Base-by-base conservation (phyloP, 768 basidiomycete species). In the Candolleomyces eurysporus region DNA sequence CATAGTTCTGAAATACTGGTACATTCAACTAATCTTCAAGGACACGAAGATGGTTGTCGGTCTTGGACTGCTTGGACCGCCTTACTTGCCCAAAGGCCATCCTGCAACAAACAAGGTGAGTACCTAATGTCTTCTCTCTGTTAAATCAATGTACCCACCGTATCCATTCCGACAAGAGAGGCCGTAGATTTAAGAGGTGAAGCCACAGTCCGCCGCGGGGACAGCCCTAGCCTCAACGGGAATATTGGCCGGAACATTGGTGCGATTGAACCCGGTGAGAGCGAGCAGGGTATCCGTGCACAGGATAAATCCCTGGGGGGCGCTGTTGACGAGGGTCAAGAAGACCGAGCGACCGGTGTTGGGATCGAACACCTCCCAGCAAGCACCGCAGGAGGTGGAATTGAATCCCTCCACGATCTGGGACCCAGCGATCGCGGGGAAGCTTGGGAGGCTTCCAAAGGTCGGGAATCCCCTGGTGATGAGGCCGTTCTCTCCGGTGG, bases 271-370 rank as follows among this genome's bases (percentile, higher is more conserved):
- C 26, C 49, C 49, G 14, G 49, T 51, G 26, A 51, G 49, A 19
- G 49, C 26, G 49, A 51, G 49, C 9, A 51, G 26, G 19, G n/a
- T 30, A 7, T 19, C n/a, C 19, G 49, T 51, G 49, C 49, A 51
- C 10, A 51, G 30, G 7, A 16, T 43, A 22, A 59, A 59, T 32
- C 58, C 53, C 11, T 6, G 21, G 2, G 50, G 46, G 13, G 31
- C 58, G 16, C 17, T 32, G n/a, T 63, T 63, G 21, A 63, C 59
- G 8, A 59, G 36, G 13, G 62, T 63, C 53, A 63, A 59, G 16
- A 49, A 26, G 39, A 56, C 32, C 36, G 53, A 39, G 11, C 19
- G 16, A 19, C 62, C 62, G 50, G 59, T 59, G 13, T 46, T 36
- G 14, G 39, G 58, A 58, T 36, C 45, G 26, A 32, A 59, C 39